A percentile compares a stretch with the other conserved stretches of the same genome.
These are phyloP conservation scores for Nematocida major DNA, from an alignment of 371 early-diverging fungal species.

Conservation along the genomic window DNA sequence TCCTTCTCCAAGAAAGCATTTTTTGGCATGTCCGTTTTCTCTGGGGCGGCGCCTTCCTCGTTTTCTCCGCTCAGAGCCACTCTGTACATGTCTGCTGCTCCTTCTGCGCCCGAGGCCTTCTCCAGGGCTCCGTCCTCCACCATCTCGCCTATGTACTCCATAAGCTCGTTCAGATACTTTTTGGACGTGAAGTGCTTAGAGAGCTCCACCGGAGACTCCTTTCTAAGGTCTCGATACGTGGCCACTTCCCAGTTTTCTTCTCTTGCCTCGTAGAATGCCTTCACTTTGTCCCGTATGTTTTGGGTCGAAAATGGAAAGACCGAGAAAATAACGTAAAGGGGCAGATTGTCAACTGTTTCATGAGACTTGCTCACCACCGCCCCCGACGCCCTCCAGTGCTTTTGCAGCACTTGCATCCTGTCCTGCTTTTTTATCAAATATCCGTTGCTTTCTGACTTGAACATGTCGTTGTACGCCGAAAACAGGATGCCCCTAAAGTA, in stretches of 20 bases:
- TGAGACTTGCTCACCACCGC: background rate
- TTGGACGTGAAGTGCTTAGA: constrained; percentile 10
- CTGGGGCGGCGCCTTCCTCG: background rate
- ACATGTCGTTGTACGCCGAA: background rate
- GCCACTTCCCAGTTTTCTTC: constrained; percentile 14
- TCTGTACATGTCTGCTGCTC: background rate
- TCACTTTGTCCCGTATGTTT: background rate
- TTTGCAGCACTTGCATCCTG: background rate
- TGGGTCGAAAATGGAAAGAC: background rate
- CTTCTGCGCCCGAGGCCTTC: background rate
- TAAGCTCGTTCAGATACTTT: background rate
- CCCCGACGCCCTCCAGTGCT: background rate
- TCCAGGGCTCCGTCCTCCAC: background rate
- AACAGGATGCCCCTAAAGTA: constrained; percentile 22
- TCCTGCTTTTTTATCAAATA: constrained; percentile 7
- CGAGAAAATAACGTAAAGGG: background rate
- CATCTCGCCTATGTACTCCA: constrained; percentile 1
- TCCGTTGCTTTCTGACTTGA: constrained; percentile 7
- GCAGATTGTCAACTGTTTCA: background rate
- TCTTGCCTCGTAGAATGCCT: constrained; percentile 2
- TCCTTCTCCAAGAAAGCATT: background rate
- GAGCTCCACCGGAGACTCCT: background rate
- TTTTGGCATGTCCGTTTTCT: background rate
- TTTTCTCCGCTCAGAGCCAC: background rate
- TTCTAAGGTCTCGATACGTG: constrained; percentile 5